A percentile compares a stretch with the other conserved stretches of the same genome.
These are phyloP conservation scores for Phytophthora melonis DNA, from an alignment of 352 stramenopile species.

Conservation along the genomic window DNA sequence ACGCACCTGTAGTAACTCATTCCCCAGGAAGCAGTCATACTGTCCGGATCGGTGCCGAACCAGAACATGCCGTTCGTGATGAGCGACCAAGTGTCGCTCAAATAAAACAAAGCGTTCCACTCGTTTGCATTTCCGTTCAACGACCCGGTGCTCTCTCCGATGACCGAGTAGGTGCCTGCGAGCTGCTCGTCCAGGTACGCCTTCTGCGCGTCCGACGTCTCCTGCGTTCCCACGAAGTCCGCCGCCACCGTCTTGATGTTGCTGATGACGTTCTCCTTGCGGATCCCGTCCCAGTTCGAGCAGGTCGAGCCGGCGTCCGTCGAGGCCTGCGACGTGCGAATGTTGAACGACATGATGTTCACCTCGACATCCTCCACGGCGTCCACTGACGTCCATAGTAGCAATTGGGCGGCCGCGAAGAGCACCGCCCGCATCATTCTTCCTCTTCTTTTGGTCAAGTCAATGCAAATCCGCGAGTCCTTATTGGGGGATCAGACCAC, in stretches of 20 bases:
- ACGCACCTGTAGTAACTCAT: conserved; percentile 86
- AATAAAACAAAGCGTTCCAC: conserved; percentile 31
- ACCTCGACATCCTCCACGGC: conserved; percentile 56
- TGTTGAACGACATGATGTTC: conserved; percentile 83
- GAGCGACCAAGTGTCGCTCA: conserved; percentile 54
- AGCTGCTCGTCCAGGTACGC: conserved; percentile 65
- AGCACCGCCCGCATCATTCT: conserved; percentile 36
- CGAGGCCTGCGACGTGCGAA: conserved; percentile 72
- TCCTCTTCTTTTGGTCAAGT: background rate
- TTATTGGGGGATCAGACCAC: background rate
- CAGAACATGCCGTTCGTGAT: conserved; percentile 76
- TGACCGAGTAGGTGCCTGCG: conserved; percentile 63
- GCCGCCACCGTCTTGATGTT: conserved; percentile 62
- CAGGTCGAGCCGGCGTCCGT: conserved; percentile 52
- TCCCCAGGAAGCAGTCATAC: conserved; percentile 60
- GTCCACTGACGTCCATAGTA: conserved; percentile 11
- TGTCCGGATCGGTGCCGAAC: conserved; percentile 66
- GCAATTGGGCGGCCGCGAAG: conserved; percentile 28
- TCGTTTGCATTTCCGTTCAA: conserved; percentile 68
- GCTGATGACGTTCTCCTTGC: conserved; percentile 66
- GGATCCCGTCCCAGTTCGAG: conserved; percentile 72
- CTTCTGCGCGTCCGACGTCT: conserved; percentile 81
- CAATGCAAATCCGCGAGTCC: conserved; percentile 19
- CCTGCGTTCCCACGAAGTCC: conserved; percentile 85
- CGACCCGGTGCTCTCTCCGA: conserved; percentile 67